Base-by-base conservation (phyloP, 495 filamentous ascomycete genomes). In the Lentithecium fluviatile region DNA sequence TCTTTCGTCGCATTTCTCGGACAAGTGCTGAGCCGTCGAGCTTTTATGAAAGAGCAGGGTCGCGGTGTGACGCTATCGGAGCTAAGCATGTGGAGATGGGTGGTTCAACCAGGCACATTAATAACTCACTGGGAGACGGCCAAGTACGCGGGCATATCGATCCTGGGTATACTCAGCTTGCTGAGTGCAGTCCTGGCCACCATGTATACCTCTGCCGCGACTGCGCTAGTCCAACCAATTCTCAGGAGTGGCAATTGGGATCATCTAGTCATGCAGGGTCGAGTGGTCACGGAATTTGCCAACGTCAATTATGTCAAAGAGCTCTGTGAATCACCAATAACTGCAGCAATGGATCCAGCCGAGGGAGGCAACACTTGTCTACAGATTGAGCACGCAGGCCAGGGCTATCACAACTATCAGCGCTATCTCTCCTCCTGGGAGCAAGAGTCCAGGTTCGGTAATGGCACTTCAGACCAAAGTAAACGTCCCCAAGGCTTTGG, bases 1-100 rank as follows among this genome's bases (percentile, higher is more conserved):
- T 85, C 90, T 1, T 88, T 88, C 60, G 86, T 92, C 2, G 80
- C 85, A 0, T 86, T 88, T 43, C 66, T 91, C 2, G 88, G 88
- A 0, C 88, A 92, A 74, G 80, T 85, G 2, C 71, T 92, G 10
- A 87, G 82, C 40, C 77, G 85, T 10, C 76, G 85, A 23, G 85
- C 88, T 0, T 75, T 88, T 43, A 78, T 75, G 12, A 76, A 75
- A 45, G 70, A 77, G 15, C 82, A 79, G 11, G 69, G 68, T 0
- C 68, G 70, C 42, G 88, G 88, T 0, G 78, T 91, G 50, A 88
- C 82, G 5, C 79, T 92, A 19, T 83, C 88, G 0, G 88, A 91
- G 65, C 82, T 90, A 46, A 69, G 56, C 40, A 75, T 75, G 74
- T 66, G 74, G 45, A 66, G 72, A 29, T 85, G 82, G 82, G 79